These are phyloP conservation scores for Fraxinus pennsylvanica DNA, from an alignment of 257 asterid species.

Conservation along the genomic window DNA sequence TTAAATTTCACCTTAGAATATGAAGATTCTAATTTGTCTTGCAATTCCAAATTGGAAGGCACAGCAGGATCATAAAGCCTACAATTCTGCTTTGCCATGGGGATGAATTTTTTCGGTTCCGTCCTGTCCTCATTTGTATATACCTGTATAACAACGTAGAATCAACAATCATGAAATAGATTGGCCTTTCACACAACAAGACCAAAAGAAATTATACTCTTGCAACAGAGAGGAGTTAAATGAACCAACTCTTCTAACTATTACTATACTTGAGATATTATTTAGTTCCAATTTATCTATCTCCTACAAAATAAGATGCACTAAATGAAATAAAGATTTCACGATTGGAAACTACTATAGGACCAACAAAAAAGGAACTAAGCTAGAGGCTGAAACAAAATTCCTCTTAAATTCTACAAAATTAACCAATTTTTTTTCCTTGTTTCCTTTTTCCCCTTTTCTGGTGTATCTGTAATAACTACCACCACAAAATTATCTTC, in stretches of 20 bases:
- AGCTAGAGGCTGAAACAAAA: not conserved
- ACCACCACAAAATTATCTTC: constrained; percentile 2
- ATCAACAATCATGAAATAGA: constrained; percentile 6
- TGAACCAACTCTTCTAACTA: not conserved
- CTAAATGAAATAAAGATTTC: not conserved
- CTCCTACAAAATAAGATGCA: not conserved
- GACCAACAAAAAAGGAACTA: not conserved
- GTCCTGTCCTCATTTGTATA: constrained; percentile 42
- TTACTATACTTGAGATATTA: not conserved
- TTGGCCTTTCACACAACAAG: not conserved
- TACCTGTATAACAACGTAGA: constrained; percentile 48
- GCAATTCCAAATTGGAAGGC: constrained; percentile 46
- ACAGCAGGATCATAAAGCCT: constrained; percentile 57
- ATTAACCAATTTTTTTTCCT: not conserved
- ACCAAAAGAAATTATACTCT: not conserved
- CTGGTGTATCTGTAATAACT: not conserved
- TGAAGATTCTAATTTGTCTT: constrained; percentile 45
- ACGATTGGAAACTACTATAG: not conserved
- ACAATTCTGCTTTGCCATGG: constrained; percentile 46
- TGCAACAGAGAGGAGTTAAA: not conserved
- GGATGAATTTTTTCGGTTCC: constrained; percentile 43
- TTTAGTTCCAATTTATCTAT: not conserved
- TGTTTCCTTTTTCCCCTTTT: constrained; percentile 1
- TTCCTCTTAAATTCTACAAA: not conserved
- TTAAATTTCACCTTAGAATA: constrained; percentile 56